Base-by-base conservation (phyloP, 108 stramenopile species). In the Fistulifera solaris region DNA sequence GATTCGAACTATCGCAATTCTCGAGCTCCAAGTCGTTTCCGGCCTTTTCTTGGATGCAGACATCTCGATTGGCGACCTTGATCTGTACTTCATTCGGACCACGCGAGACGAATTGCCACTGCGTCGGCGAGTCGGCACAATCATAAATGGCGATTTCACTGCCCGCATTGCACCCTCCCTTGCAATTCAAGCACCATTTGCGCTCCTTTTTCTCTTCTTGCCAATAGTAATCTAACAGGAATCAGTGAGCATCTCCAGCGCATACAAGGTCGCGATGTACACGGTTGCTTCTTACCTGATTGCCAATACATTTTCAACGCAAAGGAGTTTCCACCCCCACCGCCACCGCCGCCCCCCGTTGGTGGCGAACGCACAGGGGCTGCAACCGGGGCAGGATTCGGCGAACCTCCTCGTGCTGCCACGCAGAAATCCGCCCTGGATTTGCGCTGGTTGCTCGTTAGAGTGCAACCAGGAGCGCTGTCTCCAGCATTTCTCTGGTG, bases 221-320 rank as follows among this genome's bases (percentile, higher is more conserved):
- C 80, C 80, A 81, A 27, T 42, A 69, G 58, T 77, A 77, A 11
- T 8, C 31, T 35, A 8, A 35, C 3, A 6, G 8, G 31, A 35
- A 35, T 3, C 31, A 35, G 31, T 35, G 31, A 35, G 31, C 3
- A 35, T 6, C 3, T 35, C 6, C 8, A 35, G 8, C 31, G 6
- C 8, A 6, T 3, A 35, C 6, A 6, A 35, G 6, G 31, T 35
- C 8, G 3, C 31, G 31, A 35, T 35, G 8, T 8, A 35, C 31
- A 35, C 8, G 31, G 31, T 35, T n/a, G n/a, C n/a, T 35, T 35
- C 31, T 35, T 35, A 35, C 72, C 67, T 13, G 62, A 28, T 46
- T 81, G 27, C 80, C 80, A 81, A 43, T 77, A 68, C 23, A 77
- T n/a, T 48, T 66, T 71, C 13, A 81, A 25, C 23, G 3, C 11